A percentile compares a stretch with the other conserved stretches of the same genome.
These are phyloP conservation scores for Hymenoscyphus salicellus DNA, from an alignment of 2,329 filamentous ascomycete genomes.

Conservation along the genomic window DNA sequence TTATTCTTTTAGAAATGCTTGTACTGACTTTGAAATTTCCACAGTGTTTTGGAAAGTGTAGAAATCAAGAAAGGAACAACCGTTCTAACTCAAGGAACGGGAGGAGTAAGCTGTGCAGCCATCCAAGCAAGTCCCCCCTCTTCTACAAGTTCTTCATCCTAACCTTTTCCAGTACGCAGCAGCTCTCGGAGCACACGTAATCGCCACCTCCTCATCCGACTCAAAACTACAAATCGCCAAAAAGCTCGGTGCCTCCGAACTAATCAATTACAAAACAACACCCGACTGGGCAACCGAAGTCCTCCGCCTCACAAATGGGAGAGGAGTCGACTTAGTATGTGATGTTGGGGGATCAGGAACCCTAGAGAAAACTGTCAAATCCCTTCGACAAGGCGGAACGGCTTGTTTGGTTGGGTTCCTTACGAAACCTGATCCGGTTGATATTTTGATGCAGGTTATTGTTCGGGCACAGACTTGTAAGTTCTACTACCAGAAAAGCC, in stretches of 20 bases:
- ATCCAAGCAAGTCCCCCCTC: conserved; percentile 31
- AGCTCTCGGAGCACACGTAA: conserved; percentile 41
- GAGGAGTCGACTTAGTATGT: conserved; percentile 60
- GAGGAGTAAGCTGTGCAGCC: conserved; percentile 45
- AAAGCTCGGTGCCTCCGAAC: conserved; percentile 17
- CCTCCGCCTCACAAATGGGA: conserved; percentile 45
- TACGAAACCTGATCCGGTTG: conserved; percentile 21
- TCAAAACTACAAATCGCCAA: conserved; percentile 19
- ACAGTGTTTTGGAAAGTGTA: conserved; percentile 45
- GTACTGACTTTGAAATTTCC: no score
- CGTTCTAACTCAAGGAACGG: conserved; percentile 52
- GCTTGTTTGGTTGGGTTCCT: conserved; percentile 47
- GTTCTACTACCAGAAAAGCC: conserved; percentile 74
- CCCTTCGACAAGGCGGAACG: conserved; percentile 44
- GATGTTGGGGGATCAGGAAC: conserved; percentile 67
- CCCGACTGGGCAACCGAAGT: conserved; percentile 60
- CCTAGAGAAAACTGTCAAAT: conserved; percentile 51
- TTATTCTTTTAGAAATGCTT: no score
- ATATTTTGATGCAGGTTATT: conserved; percentile 39
- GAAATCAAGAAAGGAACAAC: conserved; percentile 45
- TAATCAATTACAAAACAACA: conserved; percentile 40
- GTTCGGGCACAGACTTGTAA: conserved; percentile 73
- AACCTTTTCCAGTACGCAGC: conserved; percentile 28
- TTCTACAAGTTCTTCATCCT: neutral
- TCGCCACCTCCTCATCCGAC: conserved; percentile 21